phyloP scores from a whole-genome alignment of 2,329 filamentous ascomycete genomes.

The Pseudocercospora eumusae region DNA sequence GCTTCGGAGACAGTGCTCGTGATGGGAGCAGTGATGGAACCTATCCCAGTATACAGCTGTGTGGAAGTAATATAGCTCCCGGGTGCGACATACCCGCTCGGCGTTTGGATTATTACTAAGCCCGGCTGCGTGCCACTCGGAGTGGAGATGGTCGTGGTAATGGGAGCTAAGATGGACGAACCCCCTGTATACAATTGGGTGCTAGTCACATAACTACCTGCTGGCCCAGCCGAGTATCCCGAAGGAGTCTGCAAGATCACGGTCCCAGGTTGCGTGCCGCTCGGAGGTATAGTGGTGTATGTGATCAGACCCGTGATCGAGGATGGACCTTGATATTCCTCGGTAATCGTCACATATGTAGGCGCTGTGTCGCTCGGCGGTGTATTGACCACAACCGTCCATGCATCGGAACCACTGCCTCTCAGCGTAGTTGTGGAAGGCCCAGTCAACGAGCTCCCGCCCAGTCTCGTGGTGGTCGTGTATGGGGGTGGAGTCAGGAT shows the following conservation, averaged over 20 bases:
- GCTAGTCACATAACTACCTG: too few relatives aligned
- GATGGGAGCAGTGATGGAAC: slow-evolving; percentile 5
- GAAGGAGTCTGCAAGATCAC: neutral
- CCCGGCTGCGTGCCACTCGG: slow-evolving; percentile 5
- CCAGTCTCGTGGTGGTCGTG: slow-evolving; percentile 5
- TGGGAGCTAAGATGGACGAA: neutral
- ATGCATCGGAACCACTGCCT: slow-evolving; percentile 11
- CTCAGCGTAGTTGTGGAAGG: slow-evolving; percentile 13
- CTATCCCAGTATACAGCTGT: slow-evolving; percentile 8
- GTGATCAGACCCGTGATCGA: slow-evolving; percentile 14
- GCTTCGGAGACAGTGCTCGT: slow-evolving; percentile 10
- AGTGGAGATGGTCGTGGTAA: neutral
- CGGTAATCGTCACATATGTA: slow-evolving; percentile 11
- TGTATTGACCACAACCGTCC: slow-evolving; percentile 5
- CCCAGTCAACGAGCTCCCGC: neutral
- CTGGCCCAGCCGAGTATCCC: too few relatives aligned
- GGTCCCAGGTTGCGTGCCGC: slow-evolving; percentile 13
- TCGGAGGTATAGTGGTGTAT: slow-evolving; percentile 8
- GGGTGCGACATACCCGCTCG: neutral
- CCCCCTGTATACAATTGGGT: neutral
- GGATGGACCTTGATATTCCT: slow-evolving; percentile 14
- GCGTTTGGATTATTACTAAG: slow-evolving; percentile 15
- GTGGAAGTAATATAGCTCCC: slow-evolving; percentile 14
- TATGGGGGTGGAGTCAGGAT: slow-evolving; percentile 13
- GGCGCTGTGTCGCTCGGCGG: slow-evolving; percentile 1